phyloP scores from a whole-genome alignment of 371 early-diverging fungal genomes.

The Rhizopus arrhizus region DNA sequence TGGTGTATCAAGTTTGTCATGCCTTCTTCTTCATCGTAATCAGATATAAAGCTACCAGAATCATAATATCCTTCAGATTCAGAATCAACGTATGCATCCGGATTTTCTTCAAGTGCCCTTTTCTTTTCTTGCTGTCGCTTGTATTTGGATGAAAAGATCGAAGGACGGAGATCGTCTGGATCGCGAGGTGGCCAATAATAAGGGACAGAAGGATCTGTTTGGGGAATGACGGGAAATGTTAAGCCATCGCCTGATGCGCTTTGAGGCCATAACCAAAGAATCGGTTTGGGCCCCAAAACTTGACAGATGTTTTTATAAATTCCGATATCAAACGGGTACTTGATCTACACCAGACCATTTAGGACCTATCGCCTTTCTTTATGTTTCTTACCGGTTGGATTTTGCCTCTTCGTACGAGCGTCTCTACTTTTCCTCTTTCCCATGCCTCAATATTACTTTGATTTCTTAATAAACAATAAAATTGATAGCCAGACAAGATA shows the following conservation, averaged over 20 bases:
- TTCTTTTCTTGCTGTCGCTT: conserved; percentile 33
- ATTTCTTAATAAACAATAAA: conserved; percentile 80
- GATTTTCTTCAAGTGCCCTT: conserved; percentile 23
- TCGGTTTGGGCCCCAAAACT: conserved; percentile 74
- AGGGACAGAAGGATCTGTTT: conserved; percentile 31
- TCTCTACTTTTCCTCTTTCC: conserved; percentile 83
- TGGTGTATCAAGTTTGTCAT: conserved; percentile 28
- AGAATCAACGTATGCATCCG: conserved; percentile 18
- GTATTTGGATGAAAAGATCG: conserved; percentile 45
- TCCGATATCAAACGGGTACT: conserved; percentile 84
- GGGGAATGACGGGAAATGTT: conserved; percentile 57
- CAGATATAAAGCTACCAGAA: conserved; percentile 42
- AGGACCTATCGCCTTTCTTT: neutral
- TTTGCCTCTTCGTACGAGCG: conserved; percentile 66
- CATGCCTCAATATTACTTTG: conserved; percentile 93
- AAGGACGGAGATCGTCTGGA: conserved; percentile 40
- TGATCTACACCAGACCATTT: conserved; percentile 19
- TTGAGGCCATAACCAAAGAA: conserved; percentile 76
- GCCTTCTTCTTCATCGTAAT: conserved; percentile 40
- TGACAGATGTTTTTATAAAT: conserved; percentile 71
- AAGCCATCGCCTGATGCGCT: conserved; percentile 71
- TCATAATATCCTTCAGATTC: conserved; percentile 38
- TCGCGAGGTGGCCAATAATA: conserved; percentile 46
- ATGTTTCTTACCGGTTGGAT: conserved; percentile 52
- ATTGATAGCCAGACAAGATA: conserved; percentile 79